Evolutionary conservation across 768 basidiomycete genomes (phyloP), one percentile per base, ranked within the genome.

Genomic region (Gymnopilus dilepis): DNA sequence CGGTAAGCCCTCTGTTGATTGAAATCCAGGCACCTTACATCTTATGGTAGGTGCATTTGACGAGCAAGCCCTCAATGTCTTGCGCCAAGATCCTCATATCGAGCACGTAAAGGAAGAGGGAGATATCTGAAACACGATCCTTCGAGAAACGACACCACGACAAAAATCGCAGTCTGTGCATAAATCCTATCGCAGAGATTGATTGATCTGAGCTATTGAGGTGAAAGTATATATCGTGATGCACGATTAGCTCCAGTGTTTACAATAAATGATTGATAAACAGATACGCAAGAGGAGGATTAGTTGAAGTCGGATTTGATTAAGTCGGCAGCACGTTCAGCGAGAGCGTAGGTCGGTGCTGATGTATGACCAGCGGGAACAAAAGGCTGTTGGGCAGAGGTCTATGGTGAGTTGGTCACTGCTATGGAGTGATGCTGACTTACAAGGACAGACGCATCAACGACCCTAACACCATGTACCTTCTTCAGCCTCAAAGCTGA

Each of bases 401-500:
- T n/a, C n/a, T n/a, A n/a, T n/a, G n/a, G n/a, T n/a, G n/a, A n/a
- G n/a, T n/a, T n/a, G n/a, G n/a, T n/a, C n/a, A n/a, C n/a, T n/a
- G n/a, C n/a, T n/a, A n/a, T n/a, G n/a, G n/a, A n/a, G n/a, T n/a
- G n/a, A n/a, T 5, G n/a, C 30, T 11, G 6, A 61, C 72, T 65
- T 56, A 75, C 74, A 60, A 76, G 50, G 15, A 75, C 65, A 11
- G 74, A 76, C 21, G 73, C 75, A 71, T 78, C 76, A 12, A 78
- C 72, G 6, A 78, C 65, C 6, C 76, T 65, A 13, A 78, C 56
- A 17, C 74, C 73, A 2, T 31, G 52, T 0, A 73, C 65, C 5
- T 67, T 68, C 60, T 74, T 76, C 4, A 78, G 68, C 34, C 33
- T 68, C 26, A 77, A 61, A 64, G 74, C 68, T 0, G 75, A 72